Percentiles rank a stretch among this genome's conserved stretches.
phyloP scores from a whole-genome alignment of 2,329 filamentous ascomycete species.

The Ophiostoma ips region DNA sequence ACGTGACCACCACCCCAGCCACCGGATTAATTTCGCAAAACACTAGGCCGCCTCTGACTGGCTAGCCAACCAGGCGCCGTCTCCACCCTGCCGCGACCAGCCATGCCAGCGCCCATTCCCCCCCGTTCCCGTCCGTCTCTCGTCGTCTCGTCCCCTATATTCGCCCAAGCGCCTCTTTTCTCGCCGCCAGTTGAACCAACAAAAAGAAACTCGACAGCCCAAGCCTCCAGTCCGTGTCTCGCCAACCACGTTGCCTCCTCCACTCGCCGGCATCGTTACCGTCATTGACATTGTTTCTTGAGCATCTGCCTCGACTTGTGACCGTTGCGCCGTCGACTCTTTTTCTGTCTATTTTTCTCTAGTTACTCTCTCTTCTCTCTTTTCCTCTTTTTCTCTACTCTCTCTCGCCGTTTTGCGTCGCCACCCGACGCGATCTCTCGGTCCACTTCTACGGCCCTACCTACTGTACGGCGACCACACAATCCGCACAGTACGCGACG shows the following conservation, averaged over 20 bases:
- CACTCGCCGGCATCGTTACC: no score
- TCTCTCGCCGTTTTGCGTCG: neutral
- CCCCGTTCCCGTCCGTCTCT: neutral
- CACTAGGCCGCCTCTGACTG: constrained; percentile 7
- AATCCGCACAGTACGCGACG: constrained; percentile 8
- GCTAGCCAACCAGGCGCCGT: constrained; percentile 6
- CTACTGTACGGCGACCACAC: constrained; percentile 6
- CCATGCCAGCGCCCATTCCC: neutral
- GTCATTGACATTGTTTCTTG: no score
- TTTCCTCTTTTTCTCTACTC: neutral
- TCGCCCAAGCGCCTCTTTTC: no score
- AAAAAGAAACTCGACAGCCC: no score
- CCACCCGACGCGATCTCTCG: constrained; percentile 5
- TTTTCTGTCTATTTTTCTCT: no score
- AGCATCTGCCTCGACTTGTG: no score
- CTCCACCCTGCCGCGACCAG: neutral
- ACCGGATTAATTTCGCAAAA: constrained; percentile 15
- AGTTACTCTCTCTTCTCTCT: neutral
- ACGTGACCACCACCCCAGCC: constrained; percentile 10
- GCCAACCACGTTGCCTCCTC: no score
- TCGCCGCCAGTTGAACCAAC: no score
- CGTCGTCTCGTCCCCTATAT: no score
- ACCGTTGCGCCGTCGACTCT: no score
- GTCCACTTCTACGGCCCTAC: constrained; percentile 3
- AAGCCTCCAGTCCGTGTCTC: no score